phyloP scores from a whole-genome alignment of 257 asterid species.

The Mitragyna speciosa region DNA sequence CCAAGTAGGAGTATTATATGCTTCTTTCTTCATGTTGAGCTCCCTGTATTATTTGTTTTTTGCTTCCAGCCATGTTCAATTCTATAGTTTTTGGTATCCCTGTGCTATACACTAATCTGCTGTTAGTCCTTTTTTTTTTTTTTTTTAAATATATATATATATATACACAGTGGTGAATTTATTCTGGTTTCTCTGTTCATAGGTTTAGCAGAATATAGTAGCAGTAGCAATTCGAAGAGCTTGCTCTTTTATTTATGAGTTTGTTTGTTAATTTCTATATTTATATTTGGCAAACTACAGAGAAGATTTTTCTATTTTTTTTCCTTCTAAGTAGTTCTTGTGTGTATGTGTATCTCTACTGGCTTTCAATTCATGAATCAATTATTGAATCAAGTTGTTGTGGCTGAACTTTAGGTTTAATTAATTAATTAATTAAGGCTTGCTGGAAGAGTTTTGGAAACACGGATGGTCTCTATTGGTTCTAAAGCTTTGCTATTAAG shows the following conservation, averaged over 20 bases:
- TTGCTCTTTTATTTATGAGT: background rate
- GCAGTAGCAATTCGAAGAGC: background rate
- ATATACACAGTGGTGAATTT: too few species aligned
- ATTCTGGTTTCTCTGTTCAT: too few species aligned
- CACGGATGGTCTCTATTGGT: slow-evolving; percentile 55
- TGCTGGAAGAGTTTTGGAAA: slow-evolving; percentile 7
- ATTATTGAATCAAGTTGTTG: background rate
- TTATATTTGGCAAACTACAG: too few species aligned
- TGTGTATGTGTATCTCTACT: background rate
- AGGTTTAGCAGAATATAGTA: background rate
- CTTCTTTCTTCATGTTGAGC: too few species aligned
- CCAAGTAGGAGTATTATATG: too few species aligned
- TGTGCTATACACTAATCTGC: too few species aligned
- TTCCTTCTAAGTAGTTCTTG: background rate
- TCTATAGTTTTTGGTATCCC: too few species aligned
- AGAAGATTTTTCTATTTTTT: too few species aligned
- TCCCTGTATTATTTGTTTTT: too few species aligned
- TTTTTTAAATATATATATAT: too few species aligned
- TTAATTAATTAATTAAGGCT: background rate
- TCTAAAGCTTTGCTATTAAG: slow-evolving; percentile 47
- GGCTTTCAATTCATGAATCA: background rate
- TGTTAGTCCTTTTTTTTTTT: too few species aligned
- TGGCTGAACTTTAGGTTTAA: slow-evolving; percentile 5
- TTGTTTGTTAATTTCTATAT: background rate
- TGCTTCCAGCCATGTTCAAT: too few species aligned